These are phyloP conservation scores for Malassezia pachydermatis DNA, from an alignment of 1,284 basidiomycete genomes.

Conservation along the genomic window DNA sequence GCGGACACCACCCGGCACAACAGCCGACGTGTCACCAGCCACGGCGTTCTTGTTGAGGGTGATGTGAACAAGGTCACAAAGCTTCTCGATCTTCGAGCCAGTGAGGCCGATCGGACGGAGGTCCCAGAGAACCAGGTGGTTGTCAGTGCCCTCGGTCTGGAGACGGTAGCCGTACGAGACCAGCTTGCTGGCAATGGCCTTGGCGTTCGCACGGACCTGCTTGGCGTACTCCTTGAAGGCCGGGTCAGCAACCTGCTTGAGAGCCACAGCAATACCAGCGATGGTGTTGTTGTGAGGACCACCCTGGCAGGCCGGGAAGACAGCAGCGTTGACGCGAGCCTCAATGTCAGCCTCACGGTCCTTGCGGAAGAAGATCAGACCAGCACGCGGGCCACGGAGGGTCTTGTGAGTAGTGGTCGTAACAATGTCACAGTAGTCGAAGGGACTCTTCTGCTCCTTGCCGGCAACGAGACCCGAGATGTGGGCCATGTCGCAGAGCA, in stretches of 20 bases:
- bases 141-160: slow-evolving; percentile 92
- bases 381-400: slow-evolving; percentile 92
- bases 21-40: slow-evolving; percentile 82
- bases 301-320: slow-evolving; percentile 99
- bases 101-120: slow-evolving; percentile 87
- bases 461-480: slow-evolving; percentile 92
- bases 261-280: slow-evolving; percentile 85
- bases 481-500: slow-evolving; percentile 77
- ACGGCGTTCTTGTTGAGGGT: slow-evolving; percentile 74
- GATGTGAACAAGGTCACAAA: slow-evolving; percentile 91
- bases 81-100: slow-evolving; percentile 95
- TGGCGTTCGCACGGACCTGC: slow-evolving; percentile 65
- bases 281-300: slow-evolving; percentile 99
- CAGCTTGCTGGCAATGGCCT: slow-evolving; percentile 42
- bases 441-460: slow-evolving; percentile 81
- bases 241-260: slow-evolving; percentile 83
- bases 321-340: slow-evolving; percentile 90
- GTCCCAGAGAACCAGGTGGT: slow-evolving; percentile 97
- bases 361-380: slow-evolving; percentile 97
- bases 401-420: slow-evolving; percentile 74
- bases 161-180: slow-evolving; percentile 60
- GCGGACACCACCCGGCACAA: slow-evolving; percentile 93
- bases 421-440: slow-evolving; percentile 84
- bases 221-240: slow-evolving; percentile 86
- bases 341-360: slow-evolving; percentile 80